A percentile compares a stretch with the other conserved stretches of the same genome.
phyloP scores from a whole-genome alignment of 306 rosid species.

The Prosopis cineraria region DNA sequence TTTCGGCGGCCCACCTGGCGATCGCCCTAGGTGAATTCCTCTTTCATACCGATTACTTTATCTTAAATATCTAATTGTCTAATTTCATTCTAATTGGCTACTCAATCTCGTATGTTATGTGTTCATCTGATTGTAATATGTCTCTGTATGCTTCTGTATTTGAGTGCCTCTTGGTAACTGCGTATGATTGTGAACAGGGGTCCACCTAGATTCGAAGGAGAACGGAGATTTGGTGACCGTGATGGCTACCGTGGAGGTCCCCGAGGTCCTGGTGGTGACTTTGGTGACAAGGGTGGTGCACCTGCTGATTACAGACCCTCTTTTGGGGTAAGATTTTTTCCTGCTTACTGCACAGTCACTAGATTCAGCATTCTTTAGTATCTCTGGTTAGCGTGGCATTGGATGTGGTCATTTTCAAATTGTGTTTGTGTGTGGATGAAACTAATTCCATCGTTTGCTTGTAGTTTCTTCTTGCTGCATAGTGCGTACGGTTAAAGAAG shows the following conservation, averaged over 20 bases:
- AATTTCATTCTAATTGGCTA: not conserved
- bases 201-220: slow-evolving; percentile 71
- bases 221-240: slow-evolving; percentile 72
- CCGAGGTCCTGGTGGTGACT: slow-evolving; percentile 68
- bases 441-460: not conserved
- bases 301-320: slow-evolving; percentile 78
- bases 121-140: not conserved
- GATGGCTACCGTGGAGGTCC: slow-evolving; percentile 86
- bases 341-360: not conserved
- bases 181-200: slow-evolving; percentile 54
- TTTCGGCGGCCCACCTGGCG: slow-evolving; percentile 73
- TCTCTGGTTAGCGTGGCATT: not conserved
- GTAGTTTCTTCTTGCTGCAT: not conserved
- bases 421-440: not conserved
- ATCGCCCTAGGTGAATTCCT: slow-evolving; percentile 67
- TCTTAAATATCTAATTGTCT: not conserved
- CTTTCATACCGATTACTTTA: not conserved
- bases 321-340: slow-evolving; percentile 49
- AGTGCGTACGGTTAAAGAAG: not conserved
- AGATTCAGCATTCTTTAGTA: not conserved
- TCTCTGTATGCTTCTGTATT: not conserved
- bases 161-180: not conserved
- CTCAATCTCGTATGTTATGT: not conserved
- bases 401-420: not conserved
- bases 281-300: slow-evolving; percentile 82